Evolutionary conservation across 2,329 filamentous ascomycete species (phyloP), one percentile per base, ranked within the genome.

Genomic region (Aschersonia sp.): DNA sequence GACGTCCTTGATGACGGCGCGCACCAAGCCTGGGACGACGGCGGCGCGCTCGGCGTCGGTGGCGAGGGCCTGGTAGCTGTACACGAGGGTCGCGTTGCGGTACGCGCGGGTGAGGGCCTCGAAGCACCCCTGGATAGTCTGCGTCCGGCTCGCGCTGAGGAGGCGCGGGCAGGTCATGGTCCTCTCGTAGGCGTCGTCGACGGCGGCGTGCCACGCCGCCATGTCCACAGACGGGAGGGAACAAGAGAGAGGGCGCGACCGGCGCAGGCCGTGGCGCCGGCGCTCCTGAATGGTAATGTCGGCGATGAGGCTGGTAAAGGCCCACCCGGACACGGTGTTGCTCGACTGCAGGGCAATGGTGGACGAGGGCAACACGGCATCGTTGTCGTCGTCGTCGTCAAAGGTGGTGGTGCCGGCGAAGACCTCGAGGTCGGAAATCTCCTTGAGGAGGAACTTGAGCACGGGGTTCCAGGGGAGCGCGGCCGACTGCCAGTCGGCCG

Each of bases 41-140:
- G 3, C 30, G 1, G 30, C 14, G 11, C 41, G 46, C 7, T 49
- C 44, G n/a, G 2, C 29, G 2, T 35, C 31, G 8, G 44, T 43
- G 11, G 48, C 48, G n/a, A 56, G 51, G 5, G 53, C 49, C 35
- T 56, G 53, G 29, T 54, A 55, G 42, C 50, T 51, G 43, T 56
- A 56, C 12, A 56, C 49, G 1, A 56, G 47, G 7, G 46, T 52
- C 9, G 54, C 50, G 39, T 52, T 46, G 35, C 53, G 53, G n/a
- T 56, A 50, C 6, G 52, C 50, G 4, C 49, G 49, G 2, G 52
- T 45, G 2, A 55, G 46, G 1, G 50, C 50, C 6, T 55, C 44
- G n/a, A 56, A 54, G 32, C 43, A 50, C 5, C 45, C 31, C n/a
- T 48, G 49, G 22, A 50, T 32, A 9, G 50, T 39, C 33, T 43